phyloP scores from a whole-genome alignment of 768 basidiomycete species.

The Infundibulicybe gibba region DNA sequence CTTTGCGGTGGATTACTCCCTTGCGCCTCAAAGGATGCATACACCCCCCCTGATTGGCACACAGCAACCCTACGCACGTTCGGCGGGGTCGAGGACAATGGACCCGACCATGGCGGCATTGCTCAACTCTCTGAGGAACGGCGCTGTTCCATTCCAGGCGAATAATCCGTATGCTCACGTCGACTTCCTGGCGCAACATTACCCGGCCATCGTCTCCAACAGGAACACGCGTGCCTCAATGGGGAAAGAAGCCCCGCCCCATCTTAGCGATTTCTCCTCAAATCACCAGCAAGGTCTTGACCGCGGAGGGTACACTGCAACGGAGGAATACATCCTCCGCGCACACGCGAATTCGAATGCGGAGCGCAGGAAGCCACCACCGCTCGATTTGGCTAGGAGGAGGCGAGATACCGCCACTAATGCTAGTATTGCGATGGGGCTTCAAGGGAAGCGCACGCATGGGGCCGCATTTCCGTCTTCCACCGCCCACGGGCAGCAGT shows the following conservation, averaged over 20 bases:
- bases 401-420: slow-evolving; percentile 12
- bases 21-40: slow-evolving; percentile 1
- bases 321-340: slow-evolving; percentile 69
- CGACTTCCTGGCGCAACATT: slow-evolving; percentile 8
- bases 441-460: slow-evolving; percentile 39
- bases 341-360: slow-evolving; percentile 17
- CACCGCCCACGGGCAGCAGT: slow-evolving; percentile 17
- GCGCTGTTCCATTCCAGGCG: slow-evolving; percentile 4
- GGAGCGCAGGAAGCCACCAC: slow-evolving; percentile 26
- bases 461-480: slow-evolving; percentile 21
- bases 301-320: slow-evolving; percentile 58
- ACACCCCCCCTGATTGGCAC: slow-evolving; percentile 2
- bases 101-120: slow-evolving; percentile 35
- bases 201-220: slow-evolving; percentile 7
- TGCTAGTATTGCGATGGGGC: slow-evolving; percentile 34
- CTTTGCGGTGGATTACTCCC: slow-evolving; percentile 36
- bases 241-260: background rate
- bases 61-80: slow-evolving; percentile 9
- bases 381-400: slow-evolving; percentile 28
- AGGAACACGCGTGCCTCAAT: background rate
- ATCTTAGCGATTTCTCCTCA: background rate
- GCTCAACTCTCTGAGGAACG: slow-evolving; percentile 26
- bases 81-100: slow-evolving; percentile 13
- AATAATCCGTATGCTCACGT: slow-evolving; percentile 3
- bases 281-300: slow-evolving; percentile 23